Evolutionary conservation across 2,329 filamentous ascomycete species (phyloP), one percentile per base, ranked within the genome.

Genomic region (Pseudocercospora macadamiae): DNA sequence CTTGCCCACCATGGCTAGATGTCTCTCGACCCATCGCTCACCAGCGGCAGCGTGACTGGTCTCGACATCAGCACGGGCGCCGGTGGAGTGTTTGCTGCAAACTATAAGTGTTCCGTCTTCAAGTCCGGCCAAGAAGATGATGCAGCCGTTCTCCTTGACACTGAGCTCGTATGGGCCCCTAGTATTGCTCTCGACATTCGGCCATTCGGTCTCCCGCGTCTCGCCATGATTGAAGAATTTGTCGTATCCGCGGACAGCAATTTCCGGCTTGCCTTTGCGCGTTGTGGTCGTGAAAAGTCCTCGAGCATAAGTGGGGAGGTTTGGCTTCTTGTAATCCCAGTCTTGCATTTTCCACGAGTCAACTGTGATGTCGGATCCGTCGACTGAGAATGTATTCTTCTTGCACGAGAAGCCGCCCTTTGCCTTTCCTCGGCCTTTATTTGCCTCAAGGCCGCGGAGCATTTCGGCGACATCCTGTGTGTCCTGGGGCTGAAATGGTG

Each of bases 21-120:
- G 95, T 64, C 80, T 83, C 73, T 95, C 89, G 0, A 96, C 82
- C 82, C 91, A 93, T 59, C 77, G 77, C 79, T 97, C 93, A 45
- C 93, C 95, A 3, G 87, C 91, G 59, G 83, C 82, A 2, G 95
- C 91, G 79, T 99, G 95, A 76, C 91, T 97, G 57, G 89, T 65
- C 26, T 86, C 82, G 4, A 80, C 77, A 71, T 96, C 91, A 19
- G 76, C 76, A n/a, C 93, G 85, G 21, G 85, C 80, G 5, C 95
- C 95, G 0, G 93, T 97, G 0, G 95, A 97, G 74, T 99, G 95
- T 73, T 99, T 99, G 82, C 93, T 97, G 83, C 93, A 97, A n/a
- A 99, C 93, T 6, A 99, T 80, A 8, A 99, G 80, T 1, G 90
- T 91, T 32, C 86, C 93, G 69, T 97, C 93, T 69, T 96, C 90